Percentiles rank a stretch among this genome's conserved stretches.
These are phyloP conservation scores for Debaryomyces fabryi DNA, from an alignment of 1,139 yeast genomes.

Conservation along the genomic window DNA sequence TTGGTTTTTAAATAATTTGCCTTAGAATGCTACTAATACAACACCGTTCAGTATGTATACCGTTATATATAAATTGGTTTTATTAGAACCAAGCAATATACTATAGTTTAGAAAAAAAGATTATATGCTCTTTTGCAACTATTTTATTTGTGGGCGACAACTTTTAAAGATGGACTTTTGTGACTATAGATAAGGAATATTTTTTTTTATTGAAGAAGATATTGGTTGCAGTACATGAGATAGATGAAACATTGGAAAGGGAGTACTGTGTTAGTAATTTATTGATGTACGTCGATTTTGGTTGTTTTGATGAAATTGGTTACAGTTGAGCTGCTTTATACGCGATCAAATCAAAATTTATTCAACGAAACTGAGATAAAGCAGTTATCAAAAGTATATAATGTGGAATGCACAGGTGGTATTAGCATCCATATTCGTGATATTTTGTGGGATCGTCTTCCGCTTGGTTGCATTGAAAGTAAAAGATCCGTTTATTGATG, in stretches of 20 bases:
- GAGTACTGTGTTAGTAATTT: background rate
- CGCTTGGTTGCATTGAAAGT: conserved; percentile 27
- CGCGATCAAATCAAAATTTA: conserved; percentile 6
- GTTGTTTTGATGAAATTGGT: background rate
- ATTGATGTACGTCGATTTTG: background rate
- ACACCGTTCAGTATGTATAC: too few relatives aligned
- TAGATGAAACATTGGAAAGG: too few relatives aligned
- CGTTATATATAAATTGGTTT: background rate
- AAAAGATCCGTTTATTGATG: conserved; percentile 64
- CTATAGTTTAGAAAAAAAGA: background rate
- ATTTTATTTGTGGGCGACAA: conserved; percentile 5
- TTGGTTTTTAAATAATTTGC: background rate
- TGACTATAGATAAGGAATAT: background rate
- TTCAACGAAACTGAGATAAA: background rate
- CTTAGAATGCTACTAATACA: background rate
- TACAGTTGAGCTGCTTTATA: background rate
- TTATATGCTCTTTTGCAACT: conserved; percentile 4
- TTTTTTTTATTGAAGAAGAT: background rate
- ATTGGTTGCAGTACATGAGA: background rate
- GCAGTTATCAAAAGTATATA: background rate
- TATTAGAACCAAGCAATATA: background rate
- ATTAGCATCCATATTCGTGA: background rate
- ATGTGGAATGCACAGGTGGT: conserved; percentile 2
- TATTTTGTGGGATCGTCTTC: conserved; percentile 4
- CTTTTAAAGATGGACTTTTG: conserved; percentile 1